Percentiles rank a stretch among this genome's conserved stretches.
Conservation (phyloP, 192 early-diverging fungal genomes). For the Spizellomyces punctatus region DNA sequence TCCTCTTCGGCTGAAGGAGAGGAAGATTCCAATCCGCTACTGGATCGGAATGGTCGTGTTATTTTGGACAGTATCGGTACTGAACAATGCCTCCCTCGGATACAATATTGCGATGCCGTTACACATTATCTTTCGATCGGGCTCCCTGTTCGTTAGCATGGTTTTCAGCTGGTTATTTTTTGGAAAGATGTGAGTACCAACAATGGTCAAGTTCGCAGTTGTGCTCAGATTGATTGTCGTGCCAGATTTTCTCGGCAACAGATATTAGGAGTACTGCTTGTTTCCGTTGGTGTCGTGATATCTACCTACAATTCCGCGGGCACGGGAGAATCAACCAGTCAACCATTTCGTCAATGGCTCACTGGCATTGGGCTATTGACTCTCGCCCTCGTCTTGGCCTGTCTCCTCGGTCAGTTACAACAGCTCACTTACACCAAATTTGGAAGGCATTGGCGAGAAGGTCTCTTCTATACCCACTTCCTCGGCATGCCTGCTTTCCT, state of each 20-base stretch:
- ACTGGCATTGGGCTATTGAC: slow-evolving; percentile 69
- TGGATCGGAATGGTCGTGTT: slow-evolving; percentile 79
- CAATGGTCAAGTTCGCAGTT: neutral
- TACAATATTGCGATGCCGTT: slow-evolving; percentile 83
- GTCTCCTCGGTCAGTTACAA: slow-evolving; percentile 81
- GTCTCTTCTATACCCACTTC: slow-evolving; percentile 84
- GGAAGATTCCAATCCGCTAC: slow-evolving; percentile 65
- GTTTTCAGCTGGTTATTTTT: slow-evolving; percentile 51
- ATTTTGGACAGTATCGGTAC: slow-evolving; percentile 76
- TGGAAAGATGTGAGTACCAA: slow-evolving; percentile 61
- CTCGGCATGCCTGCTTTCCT: slow-evolving; percentile 81
- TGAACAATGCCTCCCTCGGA: slow-evolving; percentile 83
- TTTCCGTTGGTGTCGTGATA: slow-evolving; percentile 74
- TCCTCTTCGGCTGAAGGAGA: slow-evolving; percentile 23
- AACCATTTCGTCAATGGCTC: neutral
- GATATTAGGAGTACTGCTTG: slow-evolving; percentile 68
- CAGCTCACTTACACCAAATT: slow-evolving; percentile 77
- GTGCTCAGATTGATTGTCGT: neutral
- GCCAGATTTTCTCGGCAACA: slow-evolving; percentile 49
- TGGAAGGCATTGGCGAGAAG: slow-evolving; percentile 84
- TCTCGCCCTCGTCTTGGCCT: slow-evolving; percentile 74
- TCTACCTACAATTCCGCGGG: slow-evolving; percentile 56
- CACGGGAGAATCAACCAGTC: neutral
- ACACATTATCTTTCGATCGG: slow-evolving; percentile 89
- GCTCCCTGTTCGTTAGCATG: slow-evolving; percentile 84